Evolutionary conservation across 1,284 basidiomycete genomes (phyloP).

Genomic region (Porogramme epimiltina): DNA sequence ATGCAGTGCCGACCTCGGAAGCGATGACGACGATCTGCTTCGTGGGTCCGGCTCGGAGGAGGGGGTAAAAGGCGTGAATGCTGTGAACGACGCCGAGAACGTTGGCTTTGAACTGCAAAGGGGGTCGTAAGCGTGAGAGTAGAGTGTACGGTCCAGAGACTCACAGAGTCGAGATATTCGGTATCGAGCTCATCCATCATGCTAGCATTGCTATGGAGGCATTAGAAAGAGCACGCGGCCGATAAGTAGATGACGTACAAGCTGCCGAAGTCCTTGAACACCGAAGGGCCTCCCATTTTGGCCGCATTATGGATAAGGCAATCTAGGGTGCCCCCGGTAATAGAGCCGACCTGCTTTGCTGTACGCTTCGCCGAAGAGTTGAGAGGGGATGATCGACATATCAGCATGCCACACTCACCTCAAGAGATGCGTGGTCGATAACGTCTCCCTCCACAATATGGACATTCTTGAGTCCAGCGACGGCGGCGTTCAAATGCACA

Average conservation of each 20-base stretch:
- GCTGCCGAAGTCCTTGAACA: constrained; percentile 5
- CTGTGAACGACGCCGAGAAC: constrained; percentile 40
- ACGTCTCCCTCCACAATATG: constrained; percentile 30
- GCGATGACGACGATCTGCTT: constrained; percentile 42
- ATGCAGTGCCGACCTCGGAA: constrained; percentile 33
- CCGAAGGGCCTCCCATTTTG: background rate
- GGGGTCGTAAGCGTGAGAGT: background rate
- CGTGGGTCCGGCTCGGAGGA: constrained; percentile 35
- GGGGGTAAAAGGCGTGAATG: constrained; percentile 39
- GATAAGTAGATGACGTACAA: constrained; percentile 6
- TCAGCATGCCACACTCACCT: constrained; percentile 10
- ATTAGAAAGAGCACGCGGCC: background rate
- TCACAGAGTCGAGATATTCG: constrained; percentile 2
- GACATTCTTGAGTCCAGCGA: constrained; percentile 24
- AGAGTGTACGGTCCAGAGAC: background rate
- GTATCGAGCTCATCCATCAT: background rate
- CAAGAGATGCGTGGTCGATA: constrained; percentile 21
- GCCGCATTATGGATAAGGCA: constrained; percentile 16
- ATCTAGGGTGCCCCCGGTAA: constrained; percentile 10
- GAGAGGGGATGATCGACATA: too few species aligned
- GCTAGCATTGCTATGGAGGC: background rate
- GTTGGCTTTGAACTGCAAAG: constrained; percentile 35
- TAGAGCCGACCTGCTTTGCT: background rate
- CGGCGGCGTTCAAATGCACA: constrained; percentile 14
- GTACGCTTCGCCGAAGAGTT: constrained; percentile 9